Evolutionary conservation across 768 basidiomycete species (phyloP).

Genomic region (Phallus indusiatus): DNA sequence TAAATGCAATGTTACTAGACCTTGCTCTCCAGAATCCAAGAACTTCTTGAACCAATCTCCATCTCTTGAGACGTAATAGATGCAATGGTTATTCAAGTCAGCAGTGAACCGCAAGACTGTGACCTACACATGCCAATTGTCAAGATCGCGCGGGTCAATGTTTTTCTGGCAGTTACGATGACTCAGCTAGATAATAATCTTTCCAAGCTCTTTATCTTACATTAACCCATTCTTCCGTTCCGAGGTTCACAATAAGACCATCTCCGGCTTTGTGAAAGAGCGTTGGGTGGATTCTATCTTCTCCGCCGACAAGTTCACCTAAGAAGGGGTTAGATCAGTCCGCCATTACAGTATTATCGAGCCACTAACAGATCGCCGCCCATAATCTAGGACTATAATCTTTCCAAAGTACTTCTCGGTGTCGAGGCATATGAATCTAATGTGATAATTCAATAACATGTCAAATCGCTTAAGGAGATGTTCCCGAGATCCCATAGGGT

Average conservation of each 20-base stretch:
- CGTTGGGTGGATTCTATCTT: slow-evolving; percentile 42
- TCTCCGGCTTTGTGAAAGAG: slow-evolving; percentile 42
- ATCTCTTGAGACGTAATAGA: not conserved
- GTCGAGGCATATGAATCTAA: slow-evolving; percentile 43
- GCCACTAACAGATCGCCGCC: slow-evolving; percentile 13
- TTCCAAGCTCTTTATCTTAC: not conserved
- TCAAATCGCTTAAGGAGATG: too few relatives aligned
- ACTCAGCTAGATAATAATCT: not conserved
- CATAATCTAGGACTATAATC: slow-evolving; percentile 41
- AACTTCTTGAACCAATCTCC: slow-evolving; percentile 14
- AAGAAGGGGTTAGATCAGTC: not conserved
- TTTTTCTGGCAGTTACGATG: not conserved
- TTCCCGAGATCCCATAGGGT: slow-evolving; percentile 2
- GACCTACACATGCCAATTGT: slow-evolving; percentile 21
- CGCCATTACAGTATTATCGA: not conserved
- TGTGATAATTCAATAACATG: too few relatives aligned
- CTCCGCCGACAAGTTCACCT: slow-evolving; percentile 52
- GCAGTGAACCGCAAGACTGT: slow-evolving; percentile 10
- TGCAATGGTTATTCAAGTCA: not conserved
- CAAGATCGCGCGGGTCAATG: slow-evolving; percentile 14
- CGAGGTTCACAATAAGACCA: slow-evolving; percentile 56
- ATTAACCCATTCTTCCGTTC: slow-evolving; percentile 28
- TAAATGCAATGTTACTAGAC: slow-evolving; percentile 18
- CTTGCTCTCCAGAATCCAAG: slow-evolving; percentile 23
- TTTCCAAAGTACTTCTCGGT: slow-evolving; percentile 34